These are phyloP conservation scores for Amoebophrya sp. DNA, from an alignment of 169 alveolate genomes.

Conservation along the genomic window DNA sequence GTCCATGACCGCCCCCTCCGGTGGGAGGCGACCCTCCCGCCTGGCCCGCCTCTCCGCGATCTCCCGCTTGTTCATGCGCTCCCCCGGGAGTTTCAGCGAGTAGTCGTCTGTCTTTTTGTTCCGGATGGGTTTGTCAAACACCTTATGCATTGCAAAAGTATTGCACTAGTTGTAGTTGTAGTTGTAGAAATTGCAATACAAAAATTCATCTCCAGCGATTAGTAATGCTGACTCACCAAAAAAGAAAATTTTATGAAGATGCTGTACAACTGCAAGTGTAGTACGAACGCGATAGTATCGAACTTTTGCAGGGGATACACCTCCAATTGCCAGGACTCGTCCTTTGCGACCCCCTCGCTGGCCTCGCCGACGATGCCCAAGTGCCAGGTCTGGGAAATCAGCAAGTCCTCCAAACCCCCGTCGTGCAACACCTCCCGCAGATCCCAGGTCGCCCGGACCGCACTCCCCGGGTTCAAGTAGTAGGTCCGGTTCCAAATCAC, in stretches of 20 bases:
- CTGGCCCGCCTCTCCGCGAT: too few species aligned
- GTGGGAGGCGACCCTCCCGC: too few species aligned
- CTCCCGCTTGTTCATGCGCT: background rate
- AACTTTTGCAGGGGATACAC: too few species aligned
- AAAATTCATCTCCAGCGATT: too few species aligned
- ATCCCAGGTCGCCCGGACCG: background rate
- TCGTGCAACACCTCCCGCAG: background rate
- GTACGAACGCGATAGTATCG: too few species aligned
- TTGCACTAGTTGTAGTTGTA: too few species aligned
- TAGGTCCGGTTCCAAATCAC: background rate
- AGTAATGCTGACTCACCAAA: too few species aligned
- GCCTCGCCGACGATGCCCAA: background rate
- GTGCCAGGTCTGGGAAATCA: background rate
- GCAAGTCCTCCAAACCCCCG: background rate
- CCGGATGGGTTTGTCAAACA: background rate
- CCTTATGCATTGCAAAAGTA: too few species aligned
- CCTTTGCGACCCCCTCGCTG: background rate
- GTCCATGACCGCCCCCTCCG: too few species aligned
- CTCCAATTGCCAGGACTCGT: background rate
- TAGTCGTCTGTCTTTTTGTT: background rate
- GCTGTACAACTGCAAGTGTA: too few species aligned
- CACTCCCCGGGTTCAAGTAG: background rate
- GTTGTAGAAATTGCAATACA: too few species aligned
- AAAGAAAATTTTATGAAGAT: too few species aligned
- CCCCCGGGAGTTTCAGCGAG: background rate